Evolutionary conservation across 371 early-diverging fungal species (phyloP), one percentile per base, ranked within the genome.

Genomic region (Circinella minor): DNA sequence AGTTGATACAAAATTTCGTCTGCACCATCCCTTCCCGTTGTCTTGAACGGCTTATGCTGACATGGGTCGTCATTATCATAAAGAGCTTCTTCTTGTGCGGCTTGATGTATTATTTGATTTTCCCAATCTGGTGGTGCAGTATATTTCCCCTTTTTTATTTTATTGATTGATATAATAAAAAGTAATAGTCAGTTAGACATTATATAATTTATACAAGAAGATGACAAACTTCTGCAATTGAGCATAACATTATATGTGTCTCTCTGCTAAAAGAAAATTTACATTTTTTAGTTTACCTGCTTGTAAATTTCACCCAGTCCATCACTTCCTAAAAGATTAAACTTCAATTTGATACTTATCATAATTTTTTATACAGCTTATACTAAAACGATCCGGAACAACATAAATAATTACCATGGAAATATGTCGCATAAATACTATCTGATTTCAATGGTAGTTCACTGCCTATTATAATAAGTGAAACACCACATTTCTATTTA

Each of bases 1-100:
- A 88, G 65, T 55, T 86, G 88, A 38, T 71, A 62, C 36, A 86
- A 43, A 13, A 88, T 84, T 66, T 86, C 87, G 47, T 82, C 81
- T 4, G 79, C 81, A 0, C 82, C 84, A 55, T 75, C 70, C 38
- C 76, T 74, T 36, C 71, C 71, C 36, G 87, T 80, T 13, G 80
- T 67, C 9, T 76, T 64, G 48, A 72, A 81, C 13, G 82, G 66
- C 38, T 69, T 67, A 20, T 20, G n/a, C 17, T 55, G 55, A 18
- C 57, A 57, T 38, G 75, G 1, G 43, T 43, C 9, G 43, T 43
- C 11, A 43, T 6, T 43, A 43, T 6, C 11, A 43, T 6, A 11
- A 11, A 43, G 60, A 4, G 73, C 74, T 0, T 71, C 70, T 8
- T 62, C 70, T 37, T 61, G n/a, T 37, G 73, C 74, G 38, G 79